phyloP scores from a whole-genome alignment of 2,329 filamentous ascomycete genomes.

The Fusarium buxicola region DNA sequence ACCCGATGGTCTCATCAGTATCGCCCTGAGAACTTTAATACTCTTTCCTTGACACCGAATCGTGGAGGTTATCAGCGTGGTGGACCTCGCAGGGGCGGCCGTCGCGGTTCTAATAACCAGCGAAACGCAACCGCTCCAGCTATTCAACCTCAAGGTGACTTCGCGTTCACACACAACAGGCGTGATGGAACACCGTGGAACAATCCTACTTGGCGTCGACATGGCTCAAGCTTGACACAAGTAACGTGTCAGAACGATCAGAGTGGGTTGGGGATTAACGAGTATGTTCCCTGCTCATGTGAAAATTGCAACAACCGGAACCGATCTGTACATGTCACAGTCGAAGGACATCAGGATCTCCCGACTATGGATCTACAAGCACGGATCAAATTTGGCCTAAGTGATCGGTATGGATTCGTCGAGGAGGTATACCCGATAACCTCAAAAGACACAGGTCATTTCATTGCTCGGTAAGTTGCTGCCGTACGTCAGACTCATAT shows the following conservation, averaged over 20 bases:
- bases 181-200: conserved; percentile 32
- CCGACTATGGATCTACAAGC: conserved; percentile 40
- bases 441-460: conserved; percentile 22
- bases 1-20: conserved; percentile 25
- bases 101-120: conserved; percentile 34
- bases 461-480: conserved; percentile 48
- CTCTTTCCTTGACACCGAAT: not conserved
- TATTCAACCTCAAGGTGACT: conserved; percentile 11
- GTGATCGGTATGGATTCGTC: conserved; percentile 46
- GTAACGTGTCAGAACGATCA: conserved; percentile 42
- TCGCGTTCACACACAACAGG: conserved; percentile 22
- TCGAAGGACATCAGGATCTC: conserved; percentile 8
- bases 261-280: conserved; percentile 10
- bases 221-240: conserved; percentile 17
- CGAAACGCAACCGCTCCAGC: conserved; percentile 37
- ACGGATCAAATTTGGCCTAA: conserved; percentile 48
- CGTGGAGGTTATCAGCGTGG: conserved; percentile 31
- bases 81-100: conserved; percentile 23
- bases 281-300: conserved; percentile 49
- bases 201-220: conserved; percentile 30
- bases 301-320: conserved; percentile 46
- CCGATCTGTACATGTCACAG: conserved; percentile 47
- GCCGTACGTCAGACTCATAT: not conserved
- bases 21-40: conserved; percentile 22
- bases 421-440: conserved; percentile 44